Percentiles rank a stretch among this genome's conserved stretches.
Conservation (phyloP, 495 filamentous ascomycete species). For the Neurospora sp. region DNA sequence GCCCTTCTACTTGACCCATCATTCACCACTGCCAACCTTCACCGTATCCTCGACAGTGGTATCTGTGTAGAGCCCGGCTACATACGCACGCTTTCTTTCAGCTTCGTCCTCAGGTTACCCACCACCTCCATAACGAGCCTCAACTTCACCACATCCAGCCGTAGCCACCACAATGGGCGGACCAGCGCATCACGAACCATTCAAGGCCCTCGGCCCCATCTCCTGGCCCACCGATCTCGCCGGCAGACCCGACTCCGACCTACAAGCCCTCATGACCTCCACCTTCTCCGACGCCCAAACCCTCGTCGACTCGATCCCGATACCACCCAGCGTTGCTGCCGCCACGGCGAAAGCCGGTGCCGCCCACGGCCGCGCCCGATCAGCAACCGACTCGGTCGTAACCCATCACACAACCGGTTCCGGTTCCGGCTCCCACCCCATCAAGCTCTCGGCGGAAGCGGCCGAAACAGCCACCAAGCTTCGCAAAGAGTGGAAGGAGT, state of each 20-base stretch:
- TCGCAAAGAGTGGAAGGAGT: conserved; percentile 77
- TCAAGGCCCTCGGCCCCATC: conserved; percentile 62
- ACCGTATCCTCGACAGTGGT: not conserved
- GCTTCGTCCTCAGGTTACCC: not conserved
- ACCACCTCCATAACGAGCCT: not conserved
- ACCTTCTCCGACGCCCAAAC: conserved; percentile 56
- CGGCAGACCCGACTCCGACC: conserved; percentile 35
- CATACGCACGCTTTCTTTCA: not conserved
- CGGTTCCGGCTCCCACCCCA: not conserved
- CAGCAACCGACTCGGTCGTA: conserved; percentile 26
- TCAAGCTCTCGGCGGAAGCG: conserved; percentile 8
- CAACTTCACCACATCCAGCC: not conserved
- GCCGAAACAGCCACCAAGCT: conserved; percentile 28
- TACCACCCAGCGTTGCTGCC: conserved; percentile 8
- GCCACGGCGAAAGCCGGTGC: not conserved
- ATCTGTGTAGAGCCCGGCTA: not conserved
- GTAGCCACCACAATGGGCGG: not conserved
- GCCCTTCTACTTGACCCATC: not conserved
- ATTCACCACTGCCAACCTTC: not conserved
- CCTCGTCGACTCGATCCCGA: conserved; percentile 66
- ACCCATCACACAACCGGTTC: not conserved
- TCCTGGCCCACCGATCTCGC: conserved; percentile 51
- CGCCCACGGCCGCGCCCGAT: conserved; percentile 9
- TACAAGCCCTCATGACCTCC: conserved; percentile 32
- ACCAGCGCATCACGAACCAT: conserved; percentile 48